Percentiles rank a stretch among this genome's conserved stretches.
phyloP scores from a whole-genome alignment of 345 rosid species.

The Salix udensis region DNA sequence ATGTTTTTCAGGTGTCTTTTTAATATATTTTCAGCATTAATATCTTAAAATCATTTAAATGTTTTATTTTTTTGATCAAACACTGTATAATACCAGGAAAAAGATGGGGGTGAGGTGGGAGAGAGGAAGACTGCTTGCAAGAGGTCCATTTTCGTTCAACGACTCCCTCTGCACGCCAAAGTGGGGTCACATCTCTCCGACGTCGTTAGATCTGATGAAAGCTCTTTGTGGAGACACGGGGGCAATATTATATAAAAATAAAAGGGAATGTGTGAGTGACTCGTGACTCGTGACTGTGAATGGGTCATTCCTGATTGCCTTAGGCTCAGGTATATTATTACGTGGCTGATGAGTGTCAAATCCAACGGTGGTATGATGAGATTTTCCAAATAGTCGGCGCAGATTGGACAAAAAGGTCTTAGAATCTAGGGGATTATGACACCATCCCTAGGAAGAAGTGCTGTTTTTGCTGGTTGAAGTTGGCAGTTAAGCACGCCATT shows the following conservation, averaged over 20 bases:
- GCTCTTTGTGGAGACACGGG: neutral
- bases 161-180: neutral
- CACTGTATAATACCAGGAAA: no score
- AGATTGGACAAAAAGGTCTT: constrained; percentile 1
- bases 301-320: no score
- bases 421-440: constrained; percentile 30
- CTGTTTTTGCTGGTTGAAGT: no score
- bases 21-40: no score
- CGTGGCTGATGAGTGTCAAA: neutral
- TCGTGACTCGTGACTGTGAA: no score
- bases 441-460: constrained; percentile 22
- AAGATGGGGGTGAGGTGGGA: neutral
- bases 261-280: no score
- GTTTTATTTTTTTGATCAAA: no score
- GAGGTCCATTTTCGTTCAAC: neutral
- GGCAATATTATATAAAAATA: neutral
- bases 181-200: neutral
- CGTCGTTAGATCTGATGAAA: neutral
- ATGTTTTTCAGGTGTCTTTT: no score
- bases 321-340: neutral
- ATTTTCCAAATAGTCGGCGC: constrained; percentile 10
- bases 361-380: constrained; percentile 6
- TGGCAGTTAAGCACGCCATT: neutral
- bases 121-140: no score
- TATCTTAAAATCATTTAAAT: no score